Evolutionary conservation across 1,284 basidiomycete genomes (phyloP).

Genomic region (Boletus sp.): DNA sequence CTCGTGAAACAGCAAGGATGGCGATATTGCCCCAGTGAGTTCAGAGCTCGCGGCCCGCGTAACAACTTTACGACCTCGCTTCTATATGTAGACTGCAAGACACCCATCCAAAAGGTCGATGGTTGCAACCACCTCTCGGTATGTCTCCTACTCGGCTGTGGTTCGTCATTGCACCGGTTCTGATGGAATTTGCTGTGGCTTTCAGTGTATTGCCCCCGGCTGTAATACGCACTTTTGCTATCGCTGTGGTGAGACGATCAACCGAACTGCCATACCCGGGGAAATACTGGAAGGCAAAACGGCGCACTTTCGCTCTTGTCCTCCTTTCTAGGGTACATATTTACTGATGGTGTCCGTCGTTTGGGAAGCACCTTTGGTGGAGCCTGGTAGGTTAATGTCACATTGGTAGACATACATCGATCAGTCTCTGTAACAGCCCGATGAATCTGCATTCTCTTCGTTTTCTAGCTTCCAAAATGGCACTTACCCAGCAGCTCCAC

Average conservation of each 20-base stretch:
- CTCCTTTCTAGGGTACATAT: slow-evolving; percentile 26
- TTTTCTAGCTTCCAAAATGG: too few relatives aligned
- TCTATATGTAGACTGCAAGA: slow-evolving; percentile 46
- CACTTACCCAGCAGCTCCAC: too few relatives aligned
- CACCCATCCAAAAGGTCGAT: slow-evolving; percentile 50
- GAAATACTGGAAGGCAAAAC: slow-evolving; percentile 43
- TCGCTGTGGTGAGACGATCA: slow-evolving; percentile 48
- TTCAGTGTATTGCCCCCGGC: slow-evolving; percentile 51
- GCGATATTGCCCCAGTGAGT: slow-evolving; percentile 54
- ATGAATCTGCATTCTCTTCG: not conserved
- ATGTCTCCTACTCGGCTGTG: slow-evolving; percentile 18
- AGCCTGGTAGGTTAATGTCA: not conserved
- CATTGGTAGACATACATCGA: not conserved
- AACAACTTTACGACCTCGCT: not conserved
- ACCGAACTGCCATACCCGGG: slow-evolving; percentile 41
- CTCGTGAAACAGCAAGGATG: slow-evolving; percentile 51
- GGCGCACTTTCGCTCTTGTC: slow-evolving; percentile 45
- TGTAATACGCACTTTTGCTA: slow-evolving; percentile 67
- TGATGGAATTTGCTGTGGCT: not conserved
- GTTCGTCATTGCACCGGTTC: not conserved
- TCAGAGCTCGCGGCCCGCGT: not conserved
- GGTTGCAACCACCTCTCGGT: slow-evolving; percentile 70
- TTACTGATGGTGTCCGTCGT: not conserved
- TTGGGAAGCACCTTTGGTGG: not conserved
- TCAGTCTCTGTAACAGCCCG: not conserved